phyloP scores from a whole-genome alignment of 495 filamentous ascomycete species.

The Xylaria castorea region DNA sequence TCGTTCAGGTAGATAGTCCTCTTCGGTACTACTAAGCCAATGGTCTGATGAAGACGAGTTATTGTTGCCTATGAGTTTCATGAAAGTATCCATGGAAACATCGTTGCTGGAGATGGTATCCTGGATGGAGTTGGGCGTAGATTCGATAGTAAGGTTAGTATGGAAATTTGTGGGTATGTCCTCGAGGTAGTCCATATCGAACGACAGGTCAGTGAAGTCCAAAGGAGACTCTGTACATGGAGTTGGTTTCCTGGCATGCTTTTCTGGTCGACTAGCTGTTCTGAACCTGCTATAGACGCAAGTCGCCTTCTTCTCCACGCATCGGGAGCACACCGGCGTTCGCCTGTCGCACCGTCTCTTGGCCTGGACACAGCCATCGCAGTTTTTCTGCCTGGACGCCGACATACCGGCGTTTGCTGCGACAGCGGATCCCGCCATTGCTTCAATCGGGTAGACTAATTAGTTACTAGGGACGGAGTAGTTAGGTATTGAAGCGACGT shows the following conservation, averaged over 20 bases:
- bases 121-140: neutral
- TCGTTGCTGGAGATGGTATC: neutral
- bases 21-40: conserved; percentile 5
- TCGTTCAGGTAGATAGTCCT: conserved; percentile 3
- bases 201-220: conserved; percentile 17
- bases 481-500: neutral
- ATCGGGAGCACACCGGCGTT: conserved; percentile 41
- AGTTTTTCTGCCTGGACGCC: conserved; percentile 43
- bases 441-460: neutral
- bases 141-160: neutral
- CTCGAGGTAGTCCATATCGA: conserved; percentile 23
- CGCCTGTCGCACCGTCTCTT: conserved; percentile 43
- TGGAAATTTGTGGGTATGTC: conserved; percentile 15
- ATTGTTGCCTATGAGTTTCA: conserved; percentile 9
- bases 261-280: neutral
- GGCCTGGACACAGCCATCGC: conserved; percentile 41
- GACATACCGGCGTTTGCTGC: neutral
- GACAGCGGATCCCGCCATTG: neutral
- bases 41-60: conserved; percentile 9
- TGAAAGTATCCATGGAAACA: conserved; percentile 5
- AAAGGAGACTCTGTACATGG: conserved; percentile 8
- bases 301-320: conserved; percentile 37
- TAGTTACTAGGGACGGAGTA: neutral
- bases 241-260: conserved; percentile 18
- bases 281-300: conserved; percentile 36